Base-by-base conservation (phyloP, 768 basidiomycete genomes). In the Psilocybe cubensis region DNA sequence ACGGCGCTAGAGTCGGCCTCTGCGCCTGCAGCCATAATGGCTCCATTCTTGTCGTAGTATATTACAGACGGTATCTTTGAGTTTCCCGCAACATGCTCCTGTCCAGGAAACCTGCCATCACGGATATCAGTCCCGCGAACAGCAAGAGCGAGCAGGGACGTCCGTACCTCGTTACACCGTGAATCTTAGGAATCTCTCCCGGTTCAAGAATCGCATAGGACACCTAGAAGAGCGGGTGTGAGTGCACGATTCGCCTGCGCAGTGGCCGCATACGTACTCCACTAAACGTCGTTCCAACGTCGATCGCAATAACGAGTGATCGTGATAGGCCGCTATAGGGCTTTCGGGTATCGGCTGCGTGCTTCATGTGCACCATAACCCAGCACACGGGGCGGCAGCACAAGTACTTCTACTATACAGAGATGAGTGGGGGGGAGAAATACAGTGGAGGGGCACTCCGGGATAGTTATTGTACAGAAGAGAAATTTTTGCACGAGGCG, bases 151-250 rank as follows among this genome's bases (percentile, higher is more conserved):
- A 54, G 21, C 38, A n/a, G n/a, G n/a, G n/a, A n/a, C n/a, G n/a
- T 18, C 58, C 79, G 24, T 59, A 90, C 90, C 90, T 79, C 56
- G 91, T 92, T 52, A 92, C 88, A 33, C 90, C 89, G 60, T 89
- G 79, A 20, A 92, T 92, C 68, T 90, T 89, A 4, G 91, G 90
- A 14, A 92, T 82, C 67, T 92, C 88, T 7, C 86, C 86, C 10
- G 91, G 91, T 62, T 91, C 89, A 29, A 92, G 83, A 57, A 92
- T 89, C 1, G 90, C 88, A 69, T 92, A 92, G 29, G 91, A 92
- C 1, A 88, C 81, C 79, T 81, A 53, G 38, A 54, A 59, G 52
- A 57, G 41, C 55, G 38, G 44, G 33, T 14, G 55, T 57, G 50
- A 57, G 49, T 50, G 51, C 28, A 56, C 21, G 45, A 14, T 52